Evolutionary conservation across 306 rosid genomes (phyloP), one percentile per base, ranked within the genome.

Genomic region (Albizia julibrissin): DNA sequence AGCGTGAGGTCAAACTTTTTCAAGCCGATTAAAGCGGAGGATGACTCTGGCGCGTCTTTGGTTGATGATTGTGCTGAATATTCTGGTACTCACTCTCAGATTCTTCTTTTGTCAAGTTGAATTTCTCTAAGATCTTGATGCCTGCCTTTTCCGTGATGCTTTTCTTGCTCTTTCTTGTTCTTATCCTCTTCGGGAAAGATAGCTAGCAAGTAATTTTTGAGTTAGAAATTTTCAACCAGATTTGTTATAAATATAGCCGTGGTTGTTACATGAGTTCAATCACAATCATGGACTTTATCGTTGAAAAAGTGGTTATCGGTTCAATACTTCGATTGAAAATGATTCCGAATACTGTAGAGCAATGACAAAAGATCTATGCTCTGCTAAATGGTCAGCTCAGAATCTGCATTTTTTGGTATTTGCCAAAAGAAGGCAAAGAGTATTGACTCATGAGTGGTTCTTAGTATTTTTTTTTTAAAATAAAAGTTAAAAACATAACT

Each of bases 11-110:
- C 81, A 86, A 85, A 83, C 67, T 56, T 79, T 37, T 83, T 74
- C 39, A 59, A 59, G 69, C 91, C 90, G 59, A 83, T 87, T 70
- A 84, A 84, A 86, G 91, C 92, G 33, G 75, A 62, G 81, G 85
- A 62, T 22, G 80, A 83, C 22, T 84, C 85, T 62, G 65, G 64
- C 70, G 40, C 84, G 42, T 79, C 83, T 34, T 79, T 78, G 52
- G 22, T 16, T 15, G 81, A 61, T 74, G 75, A 81, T 13, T 3
- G 47, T 67, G 52, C 71, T 56, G 81, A 84, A 50, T 19, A 86
- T 84, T 80, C 89, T 54, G 95, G 97, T 94, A 90, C 62, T 34
- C 27, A 4, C 33, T 37, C 75, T 74, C 52, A 3, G 54, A 76
- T 69, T 72, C 46, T 40, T 47, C 11, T 68, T 59, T 12, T 66